Evolutionary conservation across 2,329 filamentous ascomycete species (phyloP).

Genomic region (Ilyonectria destructans): DNA sequence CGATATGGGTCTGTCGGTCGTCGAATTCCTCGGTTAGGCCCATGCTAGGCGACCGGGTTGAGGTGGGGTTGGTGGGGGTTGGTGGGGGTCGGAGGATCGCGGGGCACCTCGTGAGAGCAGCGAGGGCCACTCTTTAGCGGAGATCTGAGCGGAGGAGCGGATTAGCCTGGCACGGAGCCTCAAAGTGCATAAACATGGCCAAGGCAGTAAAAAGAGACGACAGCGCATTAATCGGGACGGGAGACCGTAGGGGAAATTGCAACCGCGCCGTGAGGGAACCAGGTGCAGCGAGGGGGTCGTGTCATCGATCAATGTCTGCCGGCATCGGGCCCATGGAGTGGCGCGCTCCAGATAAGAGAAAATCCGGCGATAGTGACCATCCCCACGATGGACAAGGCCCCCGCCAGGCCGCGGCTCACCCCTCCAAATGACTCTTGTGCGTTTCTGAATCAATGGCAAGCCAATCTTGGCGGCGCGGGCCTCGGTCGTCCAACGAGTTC

Average conservation of each 20-base stretch:
- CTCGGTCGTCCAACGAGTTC: constrained; percentile 1
- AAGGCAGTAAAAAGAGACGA: constrained; percentile 3
- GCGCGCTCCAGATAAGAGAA: constrained; percentile 42
- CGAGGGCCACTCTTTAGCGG: constrained; percentile 45
- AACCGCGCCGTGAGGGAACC: background rate
- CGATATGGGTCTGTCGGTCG: constrained; percentile 76
- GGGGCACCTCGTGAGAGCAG: constrained; percentile 49
- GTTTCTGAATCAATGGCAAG: constrained; percentile 23
- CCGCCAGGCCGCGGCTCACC: constrained; percentile 37
- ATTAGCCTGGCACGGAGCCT: constrained; percentile 43
- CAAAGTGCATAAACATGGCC: constrained; percentile 19
- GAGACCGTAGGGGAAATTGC: background rate
- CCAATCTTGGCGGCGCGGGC: background rate
- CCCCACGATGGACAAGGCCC: constrained; percentile 30
- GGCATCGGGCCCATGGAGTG: constrained; percentile 40
- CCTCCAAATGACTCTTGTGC: constrained; percentile 30
- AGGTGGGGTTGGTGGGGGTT: constrained; percentile 47
- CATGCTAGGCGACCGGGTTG: constrained; percentile 74
- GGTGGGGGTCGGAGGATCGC: constrained; percentile 45
- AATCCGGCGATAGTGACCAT: constrained; percentile 42
- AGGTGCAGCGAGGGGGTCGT: background rate
- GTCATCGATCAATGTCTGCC: constrained; percentile 32
- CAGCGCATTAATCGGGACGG: constrained; percentile 11
- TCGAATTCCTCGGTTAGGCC: constrained; percentile 77
- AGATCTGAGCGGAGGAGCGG: constrained; percentile 38